Conservation (phyloP, 805 yeast species). For the Candida khao-thaluensis region DNA sequence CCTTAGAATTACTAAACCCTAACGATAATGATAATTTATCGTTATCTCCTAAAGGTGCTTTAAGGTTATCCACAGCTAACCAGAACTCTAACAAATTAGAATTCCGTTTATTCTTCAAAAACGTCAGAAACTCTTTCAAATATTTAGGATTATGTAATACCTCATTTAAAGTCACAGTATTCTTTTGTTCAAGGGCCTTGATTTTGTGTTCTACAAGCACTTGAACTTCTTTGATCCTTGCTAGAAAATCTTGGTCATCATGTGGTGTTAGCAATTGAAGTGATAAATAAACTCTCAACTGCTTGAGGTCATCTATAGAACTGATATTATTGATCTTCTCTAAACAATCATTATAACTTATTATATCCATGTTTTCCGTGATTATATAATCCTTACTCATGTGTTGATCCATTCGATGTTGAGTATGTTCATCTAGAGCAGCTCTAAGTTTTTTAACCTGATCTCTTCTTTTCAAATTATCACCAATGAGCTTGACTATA, state of each 20-base stretch:
- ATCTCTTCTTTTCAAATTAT: slow-evolving; percentile 65
- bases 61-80: slow-evolving; percentile 63
- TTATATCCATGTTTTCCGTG: slow-evolving; percentile 16
- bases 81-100: slow-evolving; percentile 54
- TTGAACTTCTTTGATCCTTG: slow-evolving; percentile 14
- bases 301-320: slow-evolving; percentile 45
- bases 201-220: slow-evolving; percentile 12
- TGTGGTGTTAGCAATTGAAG: slow-evolving; percentile 43
- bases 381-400: slow-evolving; percentile 15
- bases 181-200: slow-evolving; percentile 17
- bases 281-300: slow-evolving; percentile 45
- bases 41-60: slow-evolving; percentile 63
- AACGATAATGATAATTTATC: slow-evolving; percentile 34
- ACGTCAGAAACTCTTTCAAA: slow-evolving; percentile 27
- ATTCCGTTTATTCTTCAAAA: slow-evolving; percentile 17
- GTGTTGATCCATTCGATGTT: slow-evolving; percentile 5
- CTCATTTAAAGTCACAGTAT: slow-evolving; percentile 32
- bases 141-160: slow-evolving; percentile 50
- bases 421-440: slow-evolving; percentile 65
- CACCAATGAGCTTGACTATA: slow-evolving; percentile 58
- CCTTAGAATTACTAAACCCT: slow-evolving; percentile 50
- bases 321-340: slow-evolving; percentile 13
- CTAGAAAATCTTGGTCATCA: slow-evolving; percentile 3
- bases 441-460: slow-evolving; percentile 72
- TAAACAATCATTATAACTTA: slow-evolving; percentile 17